phyloP scores from a whole-genome alignment of 2,329 filamentous ascomycete genomes.

The Pseudodiploospora longispora region DNA sequence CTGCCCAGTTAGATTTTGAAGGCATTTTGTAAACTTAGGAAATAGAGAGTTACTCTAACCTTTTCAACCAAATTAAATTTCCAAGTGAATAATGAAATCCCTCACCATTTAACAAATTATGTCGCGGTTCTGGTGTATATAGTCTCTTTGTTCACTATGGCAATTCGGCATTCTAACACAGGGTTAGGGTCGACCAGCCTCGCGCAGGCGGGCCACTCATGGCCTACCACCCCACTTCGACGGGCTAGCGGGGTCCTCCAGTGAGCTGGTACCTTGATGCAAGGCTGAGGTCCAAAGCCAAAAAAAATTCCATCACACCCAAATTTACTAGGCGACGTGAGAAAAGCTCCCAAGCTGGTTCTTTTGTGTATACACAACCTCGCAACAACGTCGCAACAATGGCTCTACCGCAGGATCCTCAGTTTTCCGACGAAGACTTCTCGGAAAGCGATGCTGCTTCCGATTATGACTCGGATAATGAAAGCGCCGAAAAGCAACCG shows the following conservation, averaged over 20 bases:
- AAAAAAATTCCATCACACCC: slow-evolving; percentile 22
- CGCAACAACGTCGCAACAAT: slow-evolving; percentile 15
- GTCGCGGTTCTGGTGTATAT: no score
- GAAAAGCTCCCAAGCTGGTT: background rate
- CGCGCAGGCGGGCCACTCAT: background rate
- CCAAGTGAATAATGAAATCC: no score
- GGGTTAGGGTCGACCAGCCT: slow-evolving; percentile 17
- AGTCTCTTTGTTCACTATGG: no score
- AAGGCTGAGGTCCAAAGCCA: slow-evolving; percentile 21
- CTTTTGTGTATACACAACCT: background rate
- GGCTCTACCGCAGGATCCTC: slow-evolving; percentile 22
- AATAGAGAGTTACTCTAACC: no score
- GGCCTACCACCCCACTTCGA: slow-evolving; percentile 7
- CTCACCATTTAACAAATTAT: no score
- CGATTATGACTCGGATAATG: slow-evolving; percentile 20
- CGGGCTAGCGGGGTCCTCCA: background rate
- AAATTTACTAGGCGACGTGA: slow-evolving; percentile 13
- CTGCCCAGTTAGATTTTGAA: no score
- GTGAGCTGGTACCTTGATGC: slow-evolving; percentile 5
- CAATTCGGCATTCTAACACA: background rate
- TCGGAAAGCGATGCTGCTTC: slow-evolving; percentile 22
- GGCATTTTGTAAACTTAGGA: no score
- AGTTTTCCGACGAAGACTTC: slow-evolving; percentile 18
- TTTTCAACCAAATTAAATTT: no score
- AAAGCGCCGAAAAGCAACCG: slow-evolving; percentile 8